A percentile compares a stretch with the other conserved stretches of the same genome.
These are phyloP conservation scores for Aquilaria agallochum DNA, from an alignment of 441 rosid species.

Conservation along the genomic window DNA sequence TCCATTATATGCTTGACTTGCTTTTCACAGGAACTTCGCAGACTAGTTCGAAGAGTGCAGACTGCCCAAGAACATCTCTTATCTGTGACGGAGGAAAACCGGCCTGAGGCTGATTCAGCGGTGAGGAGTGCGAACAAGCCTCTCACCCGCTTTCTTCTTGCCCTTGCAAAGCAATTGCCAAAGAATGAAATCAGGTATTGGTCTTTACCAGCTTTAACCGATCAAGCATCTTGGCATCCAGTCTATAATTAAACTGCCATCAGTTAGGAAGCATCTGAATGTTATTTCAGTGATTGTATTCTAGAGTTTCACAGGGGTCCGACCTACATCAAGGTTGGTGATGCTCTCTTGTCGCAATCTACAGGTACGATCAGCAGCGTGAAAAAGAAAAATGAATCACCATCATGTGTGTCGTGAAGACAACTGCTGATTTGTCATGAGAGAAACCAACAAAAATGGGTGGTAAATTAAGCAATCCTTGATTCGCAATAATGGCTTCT, in stretches of 20 bases:
- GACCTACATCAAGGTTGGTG: too few relatives aligned
- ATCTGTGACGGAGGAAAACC: constrained; percentile 25
- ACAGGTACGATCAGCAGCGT: too few relatives aligned
- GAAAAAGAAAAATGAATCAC: too few relatives aligned
- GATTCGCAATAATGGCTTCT: constrained; percentile 19
- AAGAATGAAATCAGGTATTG: constrained; percentile 14
- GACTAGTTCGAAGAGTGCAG: constrained; percentile 64
- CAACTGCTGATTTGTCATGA: constrained; percentile 15
- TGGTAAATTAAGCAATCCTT: constrained; percentile 10
- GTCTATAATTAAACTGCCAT: too few relatives aligned
- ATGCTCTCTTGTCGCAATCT: too few relatives aligned
- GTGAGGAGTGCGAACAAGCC: constrained; percentile 45
- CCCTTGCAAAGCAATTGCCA: constrained; percentile 41
- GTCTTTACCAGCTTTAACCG: too few relatives aligned
- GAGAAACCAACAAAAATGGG: constrained; percentile 14
- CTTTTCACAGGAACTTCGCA: constrained; percentile 58
- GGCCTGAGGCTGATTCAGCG: constrained; percentile 26
- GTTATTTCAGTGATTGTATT: too few relatives aligned
- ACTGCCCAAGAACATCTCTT: constrained; percentile 36
- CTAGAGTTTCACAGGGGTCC: too few relatives aligned
- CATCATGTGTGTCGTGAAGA: background rate
- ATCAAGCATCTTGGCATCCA: too few relatives aligned
- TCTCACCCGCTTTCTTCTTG: constrained; percentile 42
- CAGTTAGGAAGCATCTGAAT: too few relatives aligned
- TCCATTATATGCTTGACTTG: background rate